A percentile compares a stretch with the other conserved stretches of the same genome.
These are phyloP conservation scores for Mucor indicus DNA, from an alignment of 371 early-diverging fungal species.

Conservation along the genomic window DNA sequence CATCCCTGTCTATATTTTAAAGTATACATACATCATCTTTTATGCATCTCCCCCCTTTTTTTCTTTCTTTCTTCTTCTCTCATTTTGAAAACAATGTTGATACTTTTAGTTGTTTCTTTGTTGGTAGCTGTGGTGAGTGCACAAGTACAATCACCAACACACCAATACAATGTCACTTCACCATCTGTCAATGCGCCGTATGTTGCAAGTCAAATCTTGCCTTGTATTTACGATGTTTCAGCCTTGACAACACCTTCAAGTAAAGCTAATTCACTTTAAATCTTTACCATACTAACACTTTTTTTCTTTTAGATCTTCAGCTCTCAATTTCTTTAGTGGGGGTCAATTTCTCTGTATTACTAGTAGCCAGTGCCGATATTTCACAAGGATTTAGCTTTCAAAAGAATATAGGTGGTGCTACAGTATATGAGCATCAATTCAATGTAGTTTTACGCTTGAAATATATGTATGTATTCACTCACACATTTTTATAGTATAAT, in stretches of 20 bases:
- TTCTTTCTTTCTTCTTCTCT: too few species aligned
- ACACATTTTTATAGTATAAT: too few species aligned
- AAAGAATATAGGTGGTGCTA: constrained; percentile 18
- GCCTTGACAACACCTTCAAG: constrained; percentile 23
- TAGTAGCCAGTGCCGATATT: constrained; percentile 23
- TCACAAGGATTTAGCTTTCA: constrained; percentile 31
- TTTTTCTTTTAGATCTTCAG: constrained; percentile 12
- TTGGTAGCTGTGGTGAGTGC: constrained; percentile 13
- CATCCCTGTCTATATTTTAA: too few species aligned
- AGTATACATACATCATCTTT: too few species aligned
- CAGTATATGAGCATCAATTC: constrained; percentile 34
- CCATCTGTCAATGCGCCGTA: constrained; percentile 31
- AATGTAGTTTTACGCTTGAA: constrained; percentile 18
- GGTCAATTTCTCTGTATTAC: constrained; percentile 2
- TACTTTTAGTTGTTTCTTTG: too few species aligned
- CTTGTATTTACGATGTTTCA: constrained; percentile 33
- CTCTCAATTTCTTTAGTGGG: constrained; percentile 24
- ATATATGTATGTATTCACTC: too few species aligned
- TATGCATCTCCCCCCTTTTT: too few species aligned
- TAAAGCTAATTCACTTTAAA: constrained; percentile 3
- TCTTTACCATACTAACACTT: too few species aligned
- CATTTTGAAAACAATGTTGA: too few species aligned
- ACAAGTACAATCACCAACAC: constrained; percentile 20
- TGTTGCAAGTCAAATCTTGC: constrained; percentile 37
- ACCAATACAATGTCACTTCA: constrained; percentile 26